Percentiles rank a stretch among this genome's conserved stretches.
Conservation (phyloP, 208 protist species). For the Strigomonas oncopelti region DNA sequence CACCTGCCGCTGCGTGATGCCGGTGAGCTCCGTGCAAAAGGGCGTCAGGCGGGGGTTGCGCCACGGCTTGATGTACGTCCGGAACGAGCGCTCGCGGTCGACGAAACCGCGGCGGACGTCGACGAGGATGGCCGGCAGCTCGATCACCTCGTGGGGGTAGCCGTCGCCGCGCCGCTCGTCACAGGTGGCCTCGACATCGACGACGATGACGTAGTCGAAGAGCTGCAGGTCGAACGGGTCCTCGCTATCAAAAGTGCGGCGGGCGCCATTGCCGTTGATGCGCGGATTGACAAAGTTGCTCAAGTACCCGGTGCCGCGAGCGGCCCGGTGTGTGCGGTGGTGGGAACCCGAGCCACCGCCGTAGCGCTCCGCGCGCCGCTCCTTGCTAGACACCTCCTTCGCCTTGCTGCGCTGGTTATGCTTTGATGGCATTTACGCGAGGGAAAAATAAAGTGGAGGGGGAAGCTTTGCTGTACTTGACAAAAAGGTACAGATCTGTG, state of each 20-base stretch:
- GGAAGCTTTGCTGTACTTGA: not conserved
- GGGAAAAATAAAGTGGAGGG: not conserved
- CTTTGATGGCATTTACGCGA: constrained; percentile 1
- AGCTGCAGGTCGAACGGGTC: constrained; percentile 77
- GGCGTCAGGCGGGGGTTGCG: constrained; percentile 74
- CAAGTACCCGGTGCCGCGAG: not conserved
- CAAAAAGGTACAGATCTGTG: not conserved
- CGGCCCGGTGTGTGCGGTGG: not conserved
- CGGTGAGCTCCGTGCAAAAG: constrained; percentile 94
- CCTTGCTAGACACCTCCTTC: constrained; percentile 34
- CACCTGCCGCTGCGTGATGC: constrained; percentile 91
- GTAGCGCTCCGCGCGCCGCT: constrained; percentile 15
- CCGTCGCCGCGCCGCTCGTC: constrained; percentile 45
- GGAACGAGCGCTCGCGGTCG: constrained; percentile 72
- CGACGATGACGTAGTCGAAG: constrained; percentile 92
- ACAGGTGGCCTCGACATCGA: constrained; percentile 91
- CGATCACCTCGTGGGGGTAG: constrained; percentile 94
- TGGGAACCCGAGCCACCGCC: not conserved
- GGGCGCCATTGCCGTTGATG: constrained; percentile 6
- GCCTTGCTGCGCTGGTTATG: constrained; percentile 84
- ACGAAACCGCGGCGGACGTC: constrained; percentile 69
- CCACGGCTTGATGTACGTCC: constrained; percentile 88
- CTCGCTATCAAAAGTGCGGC: constrained; percentile 45
- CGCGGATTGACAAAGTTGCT: not conserved
- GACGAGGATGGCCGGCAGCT: constrained; percentile 89